Conservation (phyloP, 2,329 filamentous ascomycete genomes). For the Didymosphaeria variabile region DNA sequence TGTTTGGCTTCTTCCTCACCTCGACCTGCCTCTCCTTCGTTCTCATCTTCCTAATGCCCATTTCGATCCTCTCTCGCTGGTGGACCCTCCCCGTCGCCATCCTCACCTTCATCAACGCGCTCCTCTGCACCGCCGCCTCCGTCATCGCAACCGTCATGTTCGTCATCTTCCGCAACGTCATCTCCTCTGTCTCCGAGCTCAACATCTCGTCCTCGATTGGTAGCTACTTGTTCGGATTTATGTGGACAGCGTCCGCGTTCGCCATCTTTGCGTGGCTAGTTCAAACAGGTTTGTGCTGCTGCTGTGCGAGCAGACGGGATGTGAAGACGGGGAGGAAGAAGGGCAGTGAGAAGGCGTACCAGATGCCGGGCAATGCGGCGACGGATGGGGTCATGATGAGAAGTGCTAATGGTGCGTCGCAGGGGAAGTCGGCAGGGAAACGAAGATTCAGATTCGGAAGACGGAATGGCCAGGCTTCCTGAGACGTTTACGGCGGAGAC, state of each 20-base stretch:
- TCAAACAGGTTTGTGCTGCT: conserved; percentile 81
- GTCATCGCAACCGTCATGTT: conserved; percentile 85
- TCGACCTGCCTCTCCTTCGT: conserved; percentile 75
- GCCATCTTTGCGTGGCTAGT: conserved; percentile 74
- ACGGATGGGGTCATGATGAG: neutral
- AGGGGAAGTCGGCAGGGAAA: conserved; percentile 22
- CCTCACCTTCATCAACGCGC: conserved; percentile 71
- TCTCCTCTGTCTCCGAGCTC: conserved; percentile 73
- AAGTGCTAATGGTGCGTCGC: conserved; percentile 8
- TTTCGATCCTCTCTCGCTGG: conserved; percentile 62
- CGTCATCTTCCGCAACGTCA: conserved; percentile 79
- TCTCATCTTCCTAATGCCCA: conserved; percentile 71
- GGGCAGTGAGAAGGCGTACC: conserved; percentile 50
- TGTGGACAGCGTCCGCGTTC: conserved; percentile 82
- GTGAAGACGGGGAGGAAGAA: conserved; percentile 59
- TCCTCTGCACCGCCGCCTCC: conserved; percentile 74
- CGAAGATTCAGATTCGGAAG: conserved; percentile 28
- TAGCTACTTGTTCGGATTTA: conserved; percentile 80
- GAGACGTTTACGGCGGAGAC: neutral
- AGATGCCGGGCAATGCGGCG: conserved; percentile 21
- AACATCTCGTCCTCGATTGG: conserved; percentile 74
- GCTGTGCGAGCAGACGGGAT: conserved; percentile 69
- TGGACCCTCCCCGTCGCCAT: conserved; percentile 72
- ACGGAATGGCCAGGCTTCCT: conserved; percentile 12
- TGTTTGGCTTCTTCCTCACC: conserved; percentile 88